Evolutionary conservation across 2,329 filamentous ascomycete genomes (phyloP), one percentile per base, ranked within the genome.

Genomic region (Neofusicoccum cordaticola): DNA sequence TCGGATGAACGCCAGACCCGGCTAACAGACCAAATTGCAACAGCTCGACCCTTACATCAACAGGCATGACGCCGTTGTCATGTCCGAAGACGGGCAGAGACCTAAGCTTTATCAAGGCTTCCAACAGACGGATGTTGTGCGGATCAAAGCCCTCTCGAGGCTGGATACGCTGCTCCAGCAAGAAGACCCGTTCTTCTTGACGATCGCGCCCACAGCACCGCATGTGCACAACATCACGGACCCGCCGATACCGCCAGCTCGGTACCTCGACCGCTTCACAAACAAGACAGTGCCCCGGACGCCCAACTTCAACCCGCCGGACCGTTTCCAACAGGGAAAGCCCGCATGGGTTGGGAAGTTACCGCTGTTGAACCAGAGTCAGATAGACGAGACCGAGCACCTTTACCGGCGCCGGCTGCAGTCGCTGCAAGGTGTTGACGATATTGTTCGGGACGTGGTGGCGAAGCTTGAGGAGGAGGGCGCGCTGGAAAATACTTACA

Each of bases 381-480:
- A 66, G 3, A 56, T 70, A 27, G 64, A 63, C 3, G 68, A 68
- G 11, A 64, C 56, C 0, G 71, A 73, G 48, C 58, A 67, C 4
- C 65, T 68, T 7, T 72, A 69, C 34, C 66, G 67, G 0, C 52
- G 56, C 12, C 68, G 74, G 1, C 52, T 71, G 1, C 68, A 71
- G n/a, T 66, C 71, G 0, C 65, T 76, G 1, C 65, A 68, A 15
- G 72, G 74, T 3, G 67, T 78, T 0, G 75, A 78, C 45, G 75
- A 77, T 19, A 74, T 77, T 2, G 67, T 77, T 3, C 69, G 72
- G 35, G 74, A 77, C 56, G 70, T 77, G 1, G 52, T 78, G 0
- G 44, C 66, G 4, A 68, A 66, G 62, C 68, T 77, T 1, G 70
- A 74, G n/a, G 68, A 68, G 8, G 71, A 69, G 31, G 67, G 67